Conservation (phyloP, 805 yeast genomes). For the Candida arabinofermentans region DNA sequence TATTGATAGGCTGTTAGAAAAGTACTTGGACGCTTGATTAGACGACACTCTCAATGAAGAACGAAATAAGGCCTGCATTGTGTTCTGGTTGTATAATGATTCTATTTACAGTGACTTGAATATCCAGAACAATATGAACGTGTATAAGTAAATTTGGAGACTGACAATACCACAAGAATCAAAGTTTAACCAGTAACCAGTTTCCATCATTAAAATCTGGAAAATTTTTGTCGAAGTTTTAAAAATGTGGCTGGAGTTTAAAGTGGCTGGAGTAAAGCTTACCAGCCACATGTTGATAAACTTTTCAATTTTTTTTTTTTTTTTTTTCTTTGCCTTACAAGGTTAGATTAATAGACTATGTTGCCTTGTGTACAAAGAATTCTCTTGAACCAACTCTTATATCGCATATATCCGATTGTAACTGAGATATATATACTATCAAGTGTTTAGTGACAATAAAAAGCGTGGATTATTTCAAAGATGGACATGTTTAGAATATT, state of each 20-base stretch:
- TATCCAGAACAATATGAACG: too few relatives aligned
- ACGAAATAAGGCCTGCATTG: constrained; percentile 7
- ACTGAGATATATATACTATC: background rate
- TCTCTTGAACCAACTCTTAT: background rate
- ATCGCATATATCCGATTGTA: background rate
- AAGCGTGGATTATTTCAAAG: constrained; percentile 1
- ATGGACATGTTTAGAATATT: constrained; percentile 91
- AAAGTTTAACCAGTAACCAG: too few relatives aligned
- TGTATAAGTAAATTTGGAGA: too few relatives aligned
- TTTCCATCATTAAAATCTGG: constrained; percentile 2
- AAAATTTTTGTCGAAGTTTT: constrained; percentile 19
- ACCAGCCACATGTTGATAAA: background rate
- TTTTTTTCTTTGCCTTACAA: background rate
- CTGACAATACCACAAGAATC: too few relatives aligned
- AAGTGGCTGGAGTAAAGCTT: background rate
- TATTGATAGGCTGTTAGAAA: constrained; percentile 1
- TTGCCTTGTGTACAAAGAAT: background rate
- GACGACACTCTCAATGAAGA: constrained; percentile 3
- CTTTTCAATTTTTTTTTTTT: background rate
- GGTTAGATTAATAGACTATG: background rate
- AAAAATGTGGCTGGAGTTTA: constrained; percentile 4
- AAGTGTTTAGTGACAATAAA: constrained; percentile 1
- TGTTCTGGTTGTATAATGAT: background rate
- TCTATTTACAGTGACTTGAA: background rate
- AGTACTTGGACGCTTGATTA: background rate